phyloP scores from a whole-genome alignment of 2,329 filamentous ascomycete genomes.

The Paracorniculantispora psalliotae region DNA sequence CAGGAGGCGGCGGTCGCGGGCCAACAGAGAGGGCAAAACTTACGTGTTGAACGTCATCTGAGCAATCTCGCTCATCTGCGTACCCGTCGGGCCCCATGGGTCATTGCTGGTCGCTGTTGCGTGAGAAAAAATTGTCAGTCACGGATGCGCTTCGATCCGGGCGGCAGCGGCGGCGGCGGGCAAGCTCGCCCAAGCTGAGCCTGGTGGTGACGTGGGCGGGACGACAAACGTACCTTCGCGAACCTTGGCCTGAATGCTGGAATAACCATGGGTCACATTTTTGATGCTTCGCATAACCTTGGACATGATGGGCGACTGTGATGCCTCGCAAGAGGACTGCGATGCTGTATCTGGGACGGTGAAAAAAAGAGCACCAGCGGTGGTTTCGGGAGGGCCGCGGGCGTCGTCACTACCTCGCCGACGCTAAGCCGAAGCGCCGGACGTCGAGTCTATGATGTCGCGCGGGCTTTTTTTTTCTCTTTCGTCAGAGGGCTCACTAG shows the following conservation, averaged over 20 bases:
- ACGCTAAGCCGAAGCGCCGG: slow-evolving; percentile 13
- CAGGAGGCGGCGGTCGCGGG: not conserved
- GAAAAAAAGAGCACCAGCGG: not conserved
- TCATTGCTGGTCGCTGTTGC: slow-evolving; percentile 92
- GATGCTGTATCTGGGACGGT: not conserved
- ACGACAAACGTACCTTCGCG: slow-evolving; percentile 69
- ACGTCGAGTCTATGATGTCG: slow-evolving; percentile 9
- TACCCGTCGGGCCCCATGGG: slow-evolving; percentile 95
- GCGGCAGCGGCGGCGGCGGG: no score
- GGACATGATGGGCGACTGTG: slow-evolving; percentile 61
- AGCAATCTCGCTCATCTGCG: slow-evolving; percentile 98
- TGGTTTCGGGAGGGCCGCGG: slow-evolving; percentile 2
- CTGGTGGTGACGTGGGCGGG: not conserved
- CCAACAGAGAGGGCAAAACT: slow-evolving; percentile 28
- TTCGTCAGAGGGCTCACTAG: not conserved
- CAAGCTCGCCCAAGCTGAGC: not conserved
- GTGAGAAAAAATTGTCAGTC: not conserved
- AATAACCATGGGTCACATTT: slow-evolving; percentile 99
- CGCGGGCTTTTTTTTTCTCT: not conserved
- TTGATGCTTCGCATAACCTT: slow-evolving; percentile 97
- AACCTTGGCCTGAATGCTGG: slow-evolving; percentile 93
- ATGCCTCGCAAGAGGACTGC: slow-evolving; percentile 8
- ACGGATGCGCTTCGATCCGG: slow-evolving; percentile 18
- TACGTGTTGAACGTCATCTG: slow-evolving; percentile 98
- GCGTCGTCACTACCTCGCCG: slow-evolving; percentile 13